Conservation (phyloP, 805 yeast genomes). For the Candida corydali region DNA sequence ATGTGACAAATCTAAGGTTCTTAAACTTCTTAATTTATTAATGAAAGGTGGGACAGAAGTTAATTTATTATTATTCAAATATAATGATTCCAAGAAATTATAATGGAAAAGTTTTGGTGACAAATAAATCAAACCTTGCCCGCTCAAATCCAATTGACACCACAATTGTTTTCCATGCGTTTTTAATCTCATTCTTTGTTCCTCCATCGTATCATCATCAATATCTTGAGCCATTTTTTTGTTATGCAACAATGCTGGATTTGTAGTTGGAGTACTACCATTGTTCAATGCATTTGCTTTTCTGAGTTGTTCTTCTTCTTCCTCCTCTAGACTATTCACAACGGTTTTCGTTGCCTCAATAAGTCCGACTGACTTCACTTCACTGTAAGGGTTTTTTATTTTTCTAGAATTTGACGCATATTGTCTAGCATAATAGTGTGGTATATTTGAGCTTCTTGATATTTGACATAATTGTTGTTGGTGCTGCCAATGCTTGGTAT, state of each 20-base stretch:
- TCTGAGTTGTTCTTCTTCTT: slow-evolving; percentile 42
- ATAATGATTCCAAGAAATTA: slow-evolving; percentile 79
- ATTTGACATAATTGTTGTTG: slow-evolving; percentile 69
- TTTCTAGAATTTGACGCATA: slow-evolving; percentile 68
- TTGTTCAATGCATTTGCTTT: slow-evolving; percentile 18
- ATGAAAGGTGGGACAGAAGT: slow-evolving; percentile 64
- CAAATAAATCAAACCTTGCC: slow-evolving; percentile 72
- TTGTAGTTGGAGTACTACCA: slow-evolving; percentile 30
- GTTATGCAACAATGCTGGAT: slow-evolving; percentile 37
- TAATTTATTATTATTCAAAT: slow-evolving; percentile 81
- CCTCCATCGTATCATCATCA: slow-evolving; percentile 53
- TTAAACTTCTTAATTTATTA: slow-evolving; percentile 62
- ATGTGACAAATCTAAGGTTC: slow-evolving; percentile 81
- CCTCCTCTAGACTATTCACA: slow-evolving; percentile 35
- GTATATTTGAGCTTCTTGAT: slow-evolving; percentile 59
- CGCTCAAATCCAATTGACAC: slow-evolving; percentile 91
- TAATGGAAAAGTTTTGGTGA: slow-evolving; percentile 77
- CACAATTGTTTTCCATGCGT: slow-evolving; percentile 77
- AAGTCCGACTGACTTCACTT: slow-evolving; percentile 33
- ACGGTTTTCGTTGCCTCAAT: slow-evolving; percentile 40
- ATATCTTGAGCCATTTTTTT: slow-evolving; percentile 40
- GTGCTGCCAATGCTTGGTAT: slow-evolving; percentile 67
- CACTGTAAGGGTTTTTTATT: slow-evolving; percentile 33
- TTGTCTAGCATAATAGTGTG: slow-evolving; percentile 81
- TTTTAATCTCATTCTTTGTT: slow-evolving; percentile 56